Conservation (phyloP, 2,329 filamentous ascomycete genomes). For the Ophiostoma perfectum region DNA sequence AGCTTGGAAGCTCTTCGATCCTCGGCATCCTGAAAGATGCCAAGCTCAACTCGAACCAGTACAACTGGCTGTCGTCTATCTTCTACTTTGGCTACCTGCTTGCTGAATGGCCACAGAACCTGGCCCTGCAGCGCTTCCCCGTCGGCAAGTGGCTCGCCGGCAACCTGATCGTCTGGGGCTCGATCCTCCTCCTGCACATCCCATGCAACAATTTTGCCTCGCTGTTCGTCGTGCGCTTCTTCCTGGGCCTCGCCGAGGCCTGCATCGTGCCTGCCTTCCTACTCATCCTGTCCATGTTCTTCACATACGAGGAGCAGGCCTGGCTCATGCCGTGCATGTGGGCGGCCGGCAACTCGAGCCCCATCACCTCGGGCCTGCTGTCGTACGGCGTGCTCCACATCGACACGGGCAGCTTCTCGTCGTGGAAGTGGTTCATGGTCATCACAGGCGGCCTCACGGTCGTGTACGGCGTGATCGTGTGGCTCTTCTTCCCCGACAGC, state of each 20-base stretch:
- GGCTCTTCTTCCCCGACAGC: slow-evolving; percentile 34
- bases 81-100: slow-evolving; percentile 48
- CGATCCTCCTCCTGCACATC: slow-evolving; percentile 21
- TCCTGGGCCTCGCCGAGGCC: slow-evolving; percentile 32
- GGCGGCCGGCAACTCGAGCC: slow-evolving; percentile 52
- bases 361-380: slow-evolving; percentile 38
- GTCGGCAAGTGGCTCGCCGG: slow-evolving; percentile 24
- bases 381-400: slow-evolving; percentile 37
- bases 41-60: slow-evolving; percentile 20
- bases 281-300: slow-evolving; percentile 33
- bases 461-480: slow-evolving; percentile 30
- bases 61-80: slow-evolving; percentile 32
- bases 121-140: slow-evolving; percentile 31
- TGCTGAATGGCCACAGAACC: slow-evolving; percentile 42
- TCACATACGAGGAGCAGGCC: slow-evolving; percentile 35
- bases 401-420: slow-evolving; percentile 21
- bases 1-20: slow-evolving; percentile 18
- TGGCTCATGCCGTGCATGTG: slow-evolving; percentile 54
- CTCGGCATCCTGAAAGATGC: slow-evolving; percentile 21
- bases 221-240: slow-evolving; percentile 29
- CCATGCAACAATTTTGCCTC: slow-evolving; percentile 23
- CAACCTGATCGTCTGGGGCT: slow-evolving; percentile 25
- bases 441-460: slow-evolving; percentile 33
- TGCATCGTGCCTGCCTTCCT: slow-evolving; percentile 30
- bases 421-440: slow-evolving; percentile 31